Evolutionary conservation across 2,329 filamentous ascomycete species (phyloP).

Genomic region (Aureobasidium pullulans): DNA sequence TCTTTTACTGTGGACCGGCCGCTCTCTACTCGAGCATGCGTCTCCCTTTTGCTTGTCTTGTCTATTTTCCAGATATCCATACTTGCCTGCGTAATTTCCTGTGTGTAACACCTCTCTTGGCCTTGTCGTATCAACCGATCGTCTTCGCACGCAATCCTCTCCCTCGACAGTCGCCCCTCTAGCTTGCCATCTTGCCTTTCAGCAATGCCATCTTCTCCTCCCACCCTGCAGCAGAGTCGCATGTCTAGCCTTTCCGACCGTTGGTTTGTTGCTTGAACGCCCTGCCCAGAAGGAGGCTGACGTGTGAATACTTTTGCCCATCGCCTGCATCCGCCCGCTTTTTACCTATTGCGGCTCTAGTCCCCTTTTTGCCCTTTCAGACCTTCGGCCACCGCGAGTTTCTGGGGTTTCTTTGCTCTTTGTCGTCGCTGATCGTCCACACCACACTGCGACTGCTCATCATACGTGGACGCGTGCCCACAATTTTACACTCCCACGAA

Average conservation of each 20-base stretch:
- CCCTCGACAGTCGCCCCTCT: background rate
- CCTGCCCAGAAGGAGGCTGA: conserved; percentile 6
- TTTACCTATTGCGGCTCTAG: conserved; percentile 7
- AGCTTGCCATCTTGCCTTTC: background rate
- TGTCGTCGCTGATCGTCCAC: background rate
- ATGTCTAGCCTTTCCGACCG: background rate
- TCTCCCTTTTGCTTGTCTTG: background rate
- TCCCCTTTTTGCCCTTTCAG: background rate
- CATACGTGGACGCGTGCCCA: background rate
- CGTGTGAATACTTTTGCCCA: conserved; percentile 9
- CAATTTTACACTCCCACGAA: background rate
- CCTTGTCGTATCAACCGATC: background rate
- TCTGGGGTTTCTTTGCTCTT: background rate
- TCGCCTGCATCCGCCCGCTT: background rate
- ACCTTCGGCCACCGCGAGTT: background rate
- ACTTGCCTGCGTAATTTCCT: background rate
- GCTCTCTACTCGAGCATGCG: background rate
- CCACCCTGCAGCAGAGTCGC: background rate
- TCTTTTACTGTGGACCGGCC: background rate
- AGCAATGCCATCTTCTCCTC: background rate
- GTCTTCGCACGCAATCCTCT: background rate
- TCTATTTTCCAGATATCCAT: background rate
- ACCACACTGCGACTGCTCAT: background rate
- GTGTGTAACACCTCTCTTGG: background rate
- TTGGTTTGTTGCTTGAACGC: background rate